Evolutionary conservation across 2,329 filamentous ascomycete genomes (phyloP).

Genomic region (Cladosporium sp.): DNA sequence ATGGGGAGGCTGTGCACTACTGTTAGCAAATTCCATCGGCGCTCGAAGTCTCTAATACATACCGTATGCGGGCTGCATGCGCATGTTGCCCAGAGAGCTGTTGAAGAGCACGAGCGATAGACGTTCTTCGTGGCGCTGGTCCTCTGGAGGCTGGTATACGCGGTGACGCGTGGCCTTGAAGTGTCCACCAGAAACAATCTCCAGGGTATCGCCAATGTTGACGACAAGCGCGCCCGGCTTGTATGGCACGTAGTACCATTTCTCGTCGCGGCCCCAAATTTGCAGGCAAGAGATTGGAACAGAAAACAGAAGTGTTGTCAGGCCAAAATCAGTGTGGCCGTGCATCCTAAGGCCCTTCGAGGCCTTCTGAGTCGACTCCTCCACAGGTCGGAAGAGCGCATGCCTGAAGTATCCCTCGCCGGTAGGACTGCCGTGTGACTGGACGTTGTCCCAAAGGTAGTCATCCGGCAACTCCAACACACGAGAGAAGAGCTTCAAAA

Average conservation of each 20-base stretch:
- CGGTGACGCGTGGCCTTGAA: constrained; percentile 47
- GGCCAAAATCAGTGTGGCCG: constrained; percentile 38
- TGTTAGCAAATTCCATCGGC: too few species aligned
- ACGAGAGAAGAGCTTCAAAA: constrained; percentile 36
- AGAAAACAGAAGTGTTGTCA: constrained; percentile 38
- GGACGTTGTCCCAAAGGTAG: constrained; percentile 40
- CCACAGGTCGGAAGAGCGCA: constrained; percentile 25
- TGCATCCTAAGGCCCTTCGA: constrained; percentile 29
- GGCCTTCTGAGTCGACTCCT: constrained; percentile 15
- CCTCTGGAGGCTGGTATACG: constrained; percentile 43
- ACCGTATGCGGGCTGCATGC: constrained; percentile 38
- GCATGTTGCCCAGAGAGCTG: constrained; percentile 41
- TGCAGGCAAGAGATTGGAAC: constrained; percentile 36
- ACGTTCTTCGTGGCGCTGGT: constrained; percentile 38
- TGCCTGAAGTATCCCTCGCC: constrained; percentile 44
- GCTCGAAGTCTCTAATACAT: not conserved
- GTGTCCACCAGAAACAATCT: constrained; percentile 35
- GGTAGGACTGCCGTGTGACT: constrained; percentile 39
- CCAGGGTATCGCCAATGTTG: constrained; percentile 36
- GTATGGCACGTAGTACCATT: constrained; percentile 36
- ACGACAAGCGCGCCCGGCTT: constrained; percentile 36
- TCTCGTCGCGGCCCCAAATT: constrained; percentile 30
- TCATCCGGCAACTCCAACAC: constrained; percentile 43
- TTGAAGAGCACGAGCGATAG: constrained; percentile 36
- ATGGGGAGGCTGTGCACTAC: constrained; percentile 27